Evolutionary conservation across 2,329 filamentous ascomycete species (phyloP).

Genomic region (Dendrostoma leiphaemia): DNA sequence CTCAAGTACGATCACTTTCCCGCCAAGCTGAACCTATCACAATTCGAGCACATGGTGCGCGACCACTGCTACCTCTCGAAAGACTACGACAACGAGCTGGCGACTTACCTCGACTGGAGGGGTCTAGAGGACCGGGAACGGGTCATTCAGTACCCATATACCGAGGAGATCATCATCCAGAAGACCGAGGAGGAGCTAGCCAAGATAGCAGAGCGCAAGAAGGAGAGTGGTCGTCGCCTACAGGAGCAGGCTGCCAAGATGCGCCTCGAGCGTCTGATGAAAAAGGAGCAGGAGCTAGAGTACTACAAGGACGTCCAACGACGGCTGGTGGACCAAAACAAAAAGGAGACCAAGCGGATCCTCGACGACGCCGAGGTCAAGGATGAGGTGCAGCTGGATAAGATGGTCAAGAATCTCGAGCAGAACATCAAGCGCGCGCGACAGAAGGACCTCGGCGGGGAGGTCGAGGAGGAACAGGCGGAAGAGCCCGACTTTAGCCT

Average conservation of each 20-base stretch:
- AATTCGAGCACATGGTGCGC: slow-evolving; percentile 82
- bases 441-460: slow-evolving; percentile 87
- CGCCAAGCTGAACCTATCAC: slow-evolving; percentile 79
- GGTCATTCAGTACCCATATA: slow-evolving; percentile 90
- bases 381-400: slow-evolving; percentile 83
- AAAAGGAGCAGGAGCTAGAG: slow-evolving; percentile 92
- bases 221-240: slow-evolving; percentile 85
- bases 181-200: slow-evolving; percentile 95
- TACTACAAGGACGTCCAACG: slow-evolving; percentile 85
- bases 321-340: slow-evolving; percentile 71
- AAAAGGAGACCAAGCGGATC: slow-evolving; percentile 85
- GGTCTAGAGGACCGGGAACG: slow-evolving; percentile 86
- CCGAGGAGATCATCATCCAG: slow-evolving; percentile 83
- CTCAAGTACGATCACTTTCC: slow-evolving; percentile 91
- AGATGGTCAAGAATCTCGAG: slow-evolving; percentile 83
- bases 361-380: slow-evolving; percentile 90
- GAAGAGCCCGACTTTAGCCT: slow-evolving; percentile 85
- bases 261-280: slow-evolving; percentile 90
- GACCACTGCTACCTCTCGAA: slow-evolving; percentile 88
- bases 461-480: slow-evolving; percentile 73
- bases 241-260: slow-evolving; percentile 98
- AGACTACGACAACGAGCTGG: slow-evolving; percentile 78
- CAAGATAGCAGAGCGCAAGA: slow-evolving; percentile 86
- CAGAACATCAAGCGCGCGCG: slow-evolving; percentile 84
- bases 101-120: slow-evolving; percentile 81